These are phyloP conservation scores for Colletotrichum sp. DNA, from an alignment of 2,329 filamentous ascomycete species.

Conservation along the genomic window DNA sequence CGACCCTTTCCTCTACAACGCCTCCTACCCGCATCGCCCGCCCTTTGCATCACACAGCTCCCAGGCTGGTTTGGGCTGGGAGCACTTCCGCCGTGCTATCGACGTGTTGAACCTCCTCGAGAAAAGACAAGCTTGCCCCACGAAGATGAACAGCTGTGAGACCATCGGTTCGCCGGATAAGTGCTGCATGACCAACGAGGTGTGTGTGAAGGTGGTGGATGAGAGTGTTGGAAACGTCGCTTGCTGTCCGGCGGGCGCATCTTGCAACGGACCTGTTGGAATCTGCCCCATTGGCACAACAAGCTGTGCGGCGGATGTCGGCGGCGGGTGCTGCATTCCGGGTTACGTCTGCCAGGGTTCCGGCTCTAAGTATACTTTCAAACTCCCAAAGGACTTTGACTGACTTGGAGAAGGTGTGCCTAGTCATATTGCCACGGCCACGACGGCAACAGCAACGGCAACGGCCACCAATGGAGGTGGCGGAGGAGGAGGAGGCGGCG, in stretches of 20 bases:
- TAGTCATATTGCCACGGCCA: constrained; percentile 28
- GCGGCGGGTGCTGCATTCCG: constrained; percentile 78
- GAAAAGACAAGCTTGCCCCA: constrained; percentile 70
- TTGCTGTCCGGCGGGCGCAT: constrained; percentile 72
- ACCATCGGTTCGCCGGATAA: constrained; percentile 70
- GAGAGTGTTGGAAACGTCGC: constrained; percentile 71
- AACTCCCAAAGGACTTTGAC: background rate
- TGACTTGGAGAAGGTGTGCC: constrained; percentile 35
- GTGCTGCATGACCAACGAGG: constrained; percentile 72
- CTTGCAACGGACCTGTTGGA: constrained; percentile 67
- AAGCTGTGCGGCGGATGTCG: constrained; percentile 67
- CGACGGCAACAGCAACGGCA: constrained; percentile 24
- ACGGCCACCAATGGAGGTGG: constrained; percentile 3
- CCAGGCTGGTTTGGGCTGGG: constrained; percentile 26
- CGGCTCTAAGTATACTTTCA: constrained; percentile 63
- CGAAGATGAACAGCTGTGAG: constrained; percentile 68
- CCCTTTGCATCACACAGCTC: constrained; percentile 56
- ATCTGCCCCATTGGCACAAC: constrained; percentile 67
- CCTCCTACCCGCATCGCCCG: constrained; percentile 43
- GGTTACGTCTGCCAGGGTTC: constrained; percentile 73
- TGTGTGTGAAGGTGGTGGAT: constrained; percentile 69
- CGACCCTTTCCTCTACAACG: constrained; percentile 12
- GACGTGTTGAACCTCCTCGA: constrained; percentile 54
- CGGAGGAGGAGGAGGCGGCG: background rate
- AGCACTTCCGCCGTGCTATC: constrained; percentile 47